Evolutionary conservation across 192 early-diverging fungal species (phyloP).

Genomic region (Coemansia sp.): DNA sequence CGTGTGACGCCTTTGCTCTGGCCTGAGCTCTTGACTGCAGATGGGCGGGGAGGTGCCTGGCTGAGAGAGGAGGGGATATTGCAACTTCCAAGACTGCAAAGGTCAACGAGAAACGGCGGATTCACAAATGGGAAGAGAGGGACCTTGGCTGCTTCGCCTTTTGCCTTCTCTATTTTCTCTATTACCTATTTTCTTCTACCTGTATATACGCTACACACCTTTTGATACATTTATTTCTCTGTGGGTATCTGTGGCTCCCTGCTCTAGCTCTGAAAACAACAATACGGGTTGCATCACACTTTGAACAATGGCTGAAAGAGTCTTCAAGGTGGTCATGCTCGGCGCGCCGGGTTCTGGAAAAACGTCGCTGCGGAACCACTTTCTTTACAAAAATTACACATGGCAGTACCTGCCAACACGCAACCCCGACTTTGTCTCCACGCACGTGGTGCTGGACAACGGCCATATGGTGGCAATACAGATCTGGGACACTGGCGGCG

Average conservation of each 20-base stretch:
- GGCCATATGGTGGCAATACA: conserved; percentile 34
- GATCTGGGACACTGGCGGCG: conserved; percentile 49
- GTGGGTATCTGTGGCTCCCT: neutral
- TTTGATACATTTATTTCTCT: neutral
- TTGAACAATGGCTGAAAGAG: conserved; percentile 12
- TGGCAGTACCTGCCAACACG: conserved; percentile 28
- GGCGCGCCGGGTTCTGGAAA: conserved; percentile 40
- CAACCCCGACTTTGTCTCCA: conserved; percentile 50
- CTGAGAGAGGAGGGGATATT: too few relatives aligned
- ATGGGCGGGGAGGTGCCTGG: too few relatives aligned
- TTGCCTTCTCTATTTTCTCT: neutral
- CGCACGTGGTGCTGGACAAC: conserved; percentile 21
- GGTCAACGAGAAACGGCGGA: neutral
- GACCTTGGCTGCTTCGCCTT: neutral
- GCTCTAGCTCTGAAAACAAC: neutral
- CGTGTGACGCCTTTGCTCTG: neutral
- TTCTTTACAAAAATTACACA: conserved; percentile 36
- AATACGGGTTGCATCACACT: neutral
- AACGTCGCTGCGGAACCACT: conserved; percentile 47
- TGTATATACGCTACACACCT: neutral
- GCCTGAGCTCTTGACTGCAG: neutral
- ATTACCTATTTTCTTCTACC: neutral
- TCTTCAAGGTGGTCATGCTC: conserved; percentile 47
- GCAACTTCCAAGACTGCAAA: conserved; percentile 1
- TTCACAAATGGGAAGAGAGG: neutral